These are phyloP conservation scores for Fraxinus xanthoxyloides DNA, from an alignment of 305 asterid genomes.

Conservation along the genomic window DNA sequence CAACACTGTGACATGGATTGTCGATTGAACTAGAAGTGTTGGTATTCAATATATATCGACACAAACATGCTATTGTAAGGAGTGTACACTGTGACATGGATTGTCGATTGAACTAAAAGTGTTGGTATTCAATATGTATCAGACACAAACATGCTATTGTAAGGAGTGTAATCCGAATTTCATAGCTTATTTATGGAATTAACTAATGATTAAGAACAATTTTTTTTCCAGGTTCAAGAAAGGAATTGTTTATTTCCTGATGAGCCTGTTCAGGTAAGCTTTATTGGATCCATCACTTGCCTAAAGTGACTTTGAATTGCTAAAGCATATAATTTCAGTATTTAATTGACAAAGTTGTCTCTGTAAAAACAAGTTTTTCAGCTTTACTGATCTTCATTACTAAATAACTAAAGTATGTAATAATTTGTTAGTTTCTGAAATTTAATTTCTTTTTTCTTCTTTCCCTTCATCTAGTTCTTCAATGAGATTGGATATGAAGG, in stretches of 20 bases:
- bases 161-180: background rate
- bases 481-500: constrained; percentile 9
- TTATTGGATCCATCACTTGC: background rate
- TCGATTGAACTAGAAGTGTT: background rate
- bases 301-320: background rate
- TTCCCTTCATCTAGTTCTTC: constrained; percentile 11
- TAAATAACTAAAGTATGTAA: background rate
- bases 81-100: background rate
- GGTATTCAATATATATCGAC: background rate
- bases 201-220: background rate
- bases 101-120: background rate
- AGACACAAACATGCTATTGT: background rate
- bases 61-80: background rate
- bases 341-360: constrained; percentile 16
- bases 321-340: background rate
- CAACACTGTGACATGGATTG: background rate
- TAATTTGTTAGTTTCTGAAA: background rate
- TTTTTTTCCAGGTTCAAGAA: constrained; percentile 34
- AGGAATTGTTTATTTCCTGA: constrained; percentile 6
- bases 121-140: background rate
- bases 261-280: background rate
- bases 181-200: constrained; percentile 12
- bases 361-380: constrained; percentile 19
- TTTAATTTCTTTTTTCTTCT: background rate
- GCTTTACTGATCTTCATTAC: constrained; percentile 6